Evolutionary conservation across 2,329 filamentous ascomycete species (phyloP).

Genomic region (Aureobasidium leucospermi): DNA sequence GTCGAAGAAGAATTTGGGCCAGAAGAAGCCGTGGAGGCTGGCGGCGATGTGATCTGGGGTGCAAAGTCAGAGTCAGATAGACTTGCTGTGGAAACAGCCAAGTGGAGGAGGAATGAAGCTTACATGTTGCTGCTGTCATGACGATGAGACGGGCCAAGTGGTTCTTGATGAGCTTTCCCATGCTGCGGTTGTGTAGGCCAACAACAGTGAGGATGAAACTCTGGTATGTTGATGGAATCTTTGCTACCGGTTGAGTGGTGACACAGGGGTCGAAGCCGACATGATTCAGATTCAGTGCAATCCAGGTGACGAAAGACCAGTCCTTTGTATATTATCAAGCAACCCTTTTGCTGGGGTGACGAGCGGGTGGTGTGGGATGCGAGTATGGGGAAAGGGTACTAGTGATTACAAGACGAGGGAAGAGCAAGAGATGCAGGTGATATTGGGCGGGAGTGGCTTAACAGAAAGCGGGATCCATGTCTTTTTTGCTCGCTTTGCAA

Average conservation of each 20-base stretch:
- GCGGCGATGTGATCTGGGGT: slow-evolving; percentile 74
- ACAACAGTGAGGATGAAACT: neutral
- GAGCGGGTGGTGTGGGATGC: neutral
- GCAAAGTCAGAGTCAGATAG: slow-evolving; percentile 15
- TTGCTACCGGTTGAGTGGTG: slow-evolving; percentile 1
- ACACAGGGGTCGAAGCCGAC: slow-evolving; percentile 5
- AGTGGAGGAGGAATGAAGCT: slow-evolving; percentile 22
- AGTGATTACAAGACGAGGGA: neutral
- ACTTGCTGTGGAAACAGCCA: neutral
- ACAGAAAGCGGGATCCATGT: neutral
- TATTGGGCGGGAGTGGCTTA: slow-evolving; percentile 9
- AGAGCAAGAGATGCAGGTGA: slow-evolving; percentile 5
- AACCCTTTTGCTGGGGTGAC: neutral
- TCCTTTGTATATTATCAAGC: neutral
- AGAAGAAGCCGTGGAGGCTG: slow-evolving; percentile 84
- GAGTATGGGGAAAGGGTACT: neutral
- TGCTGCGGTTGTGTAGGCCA: slow-evolving; percentile 34
- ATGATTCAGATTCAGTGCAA: slow-evolving; percentile 8
- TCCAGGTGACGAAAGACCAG: neutral
- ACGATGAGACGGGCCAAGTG: slow-evolving; percentile 95
- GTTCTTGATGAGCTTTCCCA: slow-evolving; percentile 99
- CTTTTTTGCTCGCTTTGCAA: neutral
- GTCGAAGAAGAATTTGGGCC: slow-evolving; percentile 99
- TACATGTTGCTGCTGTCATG: slow-evolving; percentile 74
- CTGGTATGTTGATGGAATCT: neutral